phyloP scores from a whole-genome alignment of 768 basidiomycete species.

The Multifurca ochricompacta region DNA sequence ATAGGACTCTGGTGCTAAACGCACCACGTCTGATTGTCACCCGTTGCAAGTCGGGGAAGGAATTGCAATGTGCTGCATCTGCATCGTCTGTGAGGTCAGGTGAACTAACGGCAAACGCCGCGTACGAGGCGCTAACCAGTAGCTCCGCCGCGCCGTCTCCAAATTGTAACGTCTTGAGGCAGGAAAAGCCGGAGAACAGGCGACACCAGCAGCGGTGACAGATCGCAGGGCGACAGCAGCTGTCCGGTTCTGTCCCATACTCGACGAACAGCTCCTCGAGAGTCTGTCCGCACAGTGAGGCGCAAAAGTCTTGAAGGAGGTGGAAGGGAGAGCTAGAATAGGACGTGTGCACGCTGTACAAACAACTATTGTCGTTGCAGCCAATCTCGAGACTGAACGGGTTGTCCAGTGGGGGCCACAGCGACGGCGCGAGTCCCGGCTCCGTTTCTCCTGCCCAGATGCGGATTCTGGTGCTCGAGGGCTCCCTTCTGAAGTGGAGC shows the following conservation, averaged over 20 bases:
- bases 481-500: constrained; percentile 1
- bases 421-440: neutral
- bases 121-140: neutral
- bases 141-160: constrained; percentile 4
- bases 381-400: constrained; percentile 5
- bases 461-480: neutral
- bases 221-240: neutral
- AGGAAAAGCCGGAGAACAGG: neutral
- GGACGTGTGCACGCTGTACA: constrained; percentile 3
- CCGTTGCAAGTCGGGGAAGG: neutral
- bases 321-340: constrained; percentile 1
- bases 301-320: neutral
- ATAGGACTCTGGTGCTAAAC: neutral
- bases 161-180: constrained; percentile 2
- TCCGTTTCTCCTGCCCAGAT: neutral
- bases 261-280: constrained; percentile 3
- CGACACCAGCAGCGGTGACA: neutral
- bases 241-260: neutral
- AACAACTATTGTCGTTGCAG: neutral
- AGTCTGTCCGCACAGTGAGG: neutral
- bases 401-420: constrained; percentile 3
- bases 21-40: neutral
- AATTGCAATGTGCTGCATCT: neutral
- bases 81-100: neutral
- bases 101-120: neutral